A percentile compares a stretch with the other conserved stretches of the same genome.
Evolutionary conservation across 2,329 filamentous ascomycete genomes (phyloP).

Genomic region (Peltaster fructicola): DNA sequence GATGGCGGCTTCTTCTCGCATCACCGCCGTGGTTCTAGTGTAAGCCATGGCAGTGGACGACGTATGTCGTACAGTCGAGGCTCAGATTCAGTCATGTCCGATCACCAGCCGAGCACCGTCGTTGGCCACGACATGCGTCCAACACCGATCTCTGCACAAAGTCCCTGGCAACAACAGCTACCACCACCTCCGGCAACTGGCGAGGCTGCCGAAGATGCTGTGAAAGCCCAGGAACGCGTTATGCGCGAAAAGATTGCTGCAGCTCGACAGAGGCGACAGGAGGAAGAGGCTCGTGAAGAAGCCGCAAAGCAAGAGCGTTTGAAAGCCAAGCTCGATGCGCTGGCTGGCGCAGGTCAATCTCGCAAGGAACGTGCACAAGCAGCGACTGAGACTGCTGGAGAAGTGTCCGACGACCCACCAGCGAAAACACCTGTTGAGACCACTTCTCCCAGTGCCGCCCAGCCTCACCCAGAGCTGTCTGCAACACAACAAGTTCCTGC

Average conservation of each 20-base stretch:
- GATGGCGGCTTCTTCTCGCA: too few relatives aligned
- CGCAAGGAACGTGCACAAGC: conserved; percentile 17
- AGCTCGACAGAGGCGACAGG: conserved; percentile 12
- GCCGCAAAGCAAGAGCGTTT: conserved; percentile 15
- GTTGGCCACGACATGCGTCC: conserved; percentile 20
- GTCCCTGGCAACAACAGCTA: conserved; percentile 18
- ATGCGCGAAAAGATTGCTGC: conserved; percentile 21
- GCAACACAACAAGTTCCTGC: too few relatives aligned
- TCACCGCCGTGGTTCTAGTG: conserved; percentile 76
- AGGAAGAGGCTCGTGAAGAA: conserved; percentile 14
- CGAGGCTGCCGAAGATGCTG: conserved; percentile 35
- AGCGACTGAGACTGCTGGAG: conserved; percentile 13
- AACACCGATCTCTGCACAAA: conserved; percentile 15
- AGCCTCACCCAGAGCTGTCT: too few relatives aligned
- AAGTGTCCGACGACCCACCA: neutral
- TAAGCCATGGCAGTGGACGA: conserved; percentile 66
- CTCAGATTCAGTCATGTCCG: conserved; percentile 23
- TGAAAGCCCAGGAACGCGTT: conserved; percentile 44
- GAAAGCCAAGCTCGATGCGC: conserved; percentile 18
- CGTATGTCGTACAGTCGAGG: conserved; percentile 40
- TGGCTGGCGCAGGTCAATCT: conserved; percentile 16
- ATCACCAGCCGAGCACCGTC: conserved; percentile 13
- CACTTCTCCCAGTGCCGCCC: neutral
- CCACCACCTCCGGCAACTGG: conserved; percentile 7
- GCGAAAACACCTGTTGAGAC: neutral